Evolutionary conservation across 2,329 filamentous ascomycete species (phyloP).

Genomic region (Falciphora oryzae): DNA sequence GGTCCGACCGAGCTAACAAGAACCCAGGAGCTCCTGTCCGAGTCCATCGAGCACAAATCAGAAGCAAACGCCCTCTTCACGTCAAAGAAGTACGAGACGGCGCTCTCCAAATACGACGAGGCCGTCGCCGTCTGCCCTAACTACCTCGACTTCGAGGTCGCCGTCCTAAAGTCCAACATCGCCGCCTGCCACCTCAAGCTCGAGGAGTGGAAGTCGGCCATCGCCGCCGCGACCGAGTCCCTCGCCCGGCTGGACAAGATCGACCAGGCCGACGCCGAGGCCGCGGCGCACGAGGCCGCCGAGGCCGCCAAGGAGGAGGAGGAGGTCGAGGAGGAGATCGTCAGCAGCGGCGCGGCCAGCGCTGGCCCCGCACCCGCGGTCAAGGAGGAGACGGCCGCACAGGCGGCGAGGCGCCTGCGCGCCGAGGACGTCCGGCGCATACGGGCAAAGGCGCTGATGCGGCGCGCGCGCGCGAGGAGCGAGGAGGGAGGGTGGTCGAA

Average conservation of each 20-base stretch:
- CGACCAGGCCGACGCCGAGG: slow-evolving; percentile 27
- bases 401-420: slow-evolving; percentile 29
- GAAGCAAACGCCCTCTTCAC: slow-evolving; percentile 77
- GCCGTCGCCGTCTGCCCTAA: slow-evolving; percentile 73
- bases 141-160: slow-evolving; percentile 82
- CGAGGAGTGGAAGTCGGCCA: slow-evolving; percentile 76
- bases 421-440: slow-evolving; percentile 67
- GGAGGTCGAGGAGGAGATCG: slow-evolving; percentile 49
- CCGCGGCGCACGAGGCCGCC: slow-evolving; percentile 32
- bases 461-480: slow-evolving; percentile 67
- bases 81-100: slow-evolving; percentile 64
- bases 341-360: slow-evolving; percentile 51
- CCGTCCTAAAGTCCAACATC: slow-evolving; percentile 83
- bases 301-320: slow-evolving; percentile 36
- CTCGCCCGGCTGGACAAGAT: slow-evolving; percentile 67
- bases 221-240: slow-evolving; percentile 66
- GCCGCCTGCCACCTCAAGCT: slow-evolving; percentile 84
- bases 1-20: neutral
- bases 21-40: slow-evolving; percentile 57
- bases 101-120: slow-evolving; percentile 76
- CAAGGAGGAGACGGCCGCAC: slow-evolving; percentile 22
- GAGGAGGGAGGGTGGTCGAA: slow-evolving; percentile 73
- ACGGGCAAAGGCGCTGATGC: slow-evolving; percentile 74
- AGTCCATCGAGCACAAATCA: slow-evolving; percentile 68
- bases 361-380: slow-evolving; percentile 33